Evolutionary conservation across 2,329 filamentous ascomycete genomes (phyloP).

Genomic region (Scopulariopsis brevicaulis): DNA sequence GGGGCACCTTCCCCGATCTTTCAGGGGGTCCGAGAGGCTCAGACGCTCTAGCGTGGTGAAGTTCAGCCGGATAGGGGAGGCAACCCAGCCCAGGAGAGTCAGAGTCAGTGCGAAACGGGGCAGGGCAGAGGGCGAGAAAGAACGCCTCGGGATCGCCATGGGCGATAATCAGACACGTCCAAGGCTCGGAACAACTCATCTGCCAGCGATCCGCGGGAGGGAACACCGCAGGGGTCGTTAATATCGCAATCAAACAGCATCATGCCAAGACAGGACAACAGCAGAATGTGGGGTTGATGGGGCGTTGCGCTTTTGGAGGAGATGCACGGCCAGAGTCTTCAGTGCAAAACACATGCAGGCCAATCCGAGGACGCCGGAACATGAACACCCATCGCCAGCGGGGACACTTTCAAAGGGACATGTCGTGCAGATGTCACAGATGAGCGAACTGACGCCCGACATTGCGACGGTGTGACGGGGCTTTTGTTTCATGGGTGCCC

Average conservation of each 20-base stretch:
- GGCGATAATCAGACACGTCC: background rate
- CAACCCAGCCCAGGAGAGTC: background rate
- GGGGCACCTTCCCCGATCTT: too few species aligned
- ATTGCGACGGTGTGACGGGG: background rate
- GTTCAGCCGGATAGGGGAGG: background rate
- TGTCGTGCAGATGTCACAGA: background rate
- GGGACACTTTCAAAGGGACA: background rate
- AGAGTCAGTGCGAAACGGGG: background rate
- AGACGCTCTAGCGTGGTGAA: background rate
- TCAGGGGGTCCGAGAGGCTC: too few species aligned
- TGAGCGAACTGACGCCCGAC: background rate
- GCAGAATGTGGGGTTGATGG: background rate
- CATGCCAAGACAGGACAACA: background rate
- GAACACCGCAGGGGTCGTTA: background rate
- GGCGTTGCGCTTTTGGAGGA: background rate
- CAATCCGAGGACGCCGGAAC: background rate
- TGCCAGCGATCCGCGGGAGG: background rate
- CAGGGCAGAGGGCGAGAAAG: too few species aligned
- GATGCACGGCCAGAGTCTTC: background rate
- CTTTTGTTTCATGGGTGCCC: background rate
- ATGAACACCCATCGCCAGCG: background rate
- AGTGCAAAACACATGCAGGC: too few species aligned
- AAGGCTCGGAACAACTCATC: background rate
- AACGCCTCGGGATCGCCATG: background rate
- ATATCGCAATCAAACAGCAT: background rate